Evolutionary conservation across 2,329 filamentous ascomycete species (phyloP).

Genomic region (Phialemoniopsis sp.): DNA sequence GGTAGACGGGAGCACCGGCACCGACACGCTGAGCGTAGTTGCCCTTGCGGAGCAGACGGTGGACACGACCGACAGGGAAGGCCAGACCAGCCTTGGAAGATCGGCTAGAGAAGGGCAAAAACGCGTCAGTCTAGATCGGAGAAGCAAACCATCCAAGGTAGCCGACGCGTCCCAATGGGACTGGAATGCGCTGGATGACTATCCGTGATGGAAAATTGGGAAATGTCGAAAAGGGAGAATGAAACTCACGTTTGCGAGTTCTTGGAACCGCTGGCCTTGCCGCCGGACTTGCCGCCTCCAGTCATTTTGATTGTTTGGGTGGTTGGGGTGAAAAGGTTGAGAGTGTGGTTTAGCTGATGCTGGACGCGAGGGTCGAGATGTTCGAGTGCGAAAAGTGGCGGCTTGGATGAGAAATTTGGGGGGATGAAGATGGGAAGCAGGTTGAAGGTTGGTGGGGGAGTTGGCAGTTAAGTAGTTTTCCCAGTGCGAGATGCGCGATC

Average conservation of each 20-base stretch:
- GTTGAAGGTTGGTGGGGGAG: constrained; percentile 36
- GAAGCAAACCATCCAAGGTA: no score
- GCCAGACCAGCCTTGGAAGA: constrained; percentile 99
- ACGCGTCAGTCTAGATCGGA: not conserved
- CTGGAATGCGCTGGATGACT: constrained; percentile 5
- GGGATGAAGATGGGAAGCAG: constrained; percentile 25
- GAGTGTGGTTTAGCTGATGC: constrained; percentile 17
- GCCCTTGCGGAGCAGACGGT: constrained; percentile 97
- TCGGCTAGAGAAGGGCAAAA: constrained; percentile 56
- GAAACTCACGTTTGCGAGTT: constrained; percentile 93
- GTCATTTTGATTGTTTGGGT: constrained; percentile 79
- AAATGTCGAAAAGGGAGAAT: not conserved
- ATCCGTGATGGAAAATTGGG: constrained; percentile 1
- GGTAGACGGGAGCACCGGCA: constrained; percentile 96
- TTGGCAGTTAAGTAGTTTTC: constrained; percentile 54
- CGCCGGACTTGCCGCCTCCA: constrained; percentile 99
- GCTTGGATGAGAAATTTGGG: constrained; percentile 29
- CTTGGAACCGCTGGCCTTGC: constrained; percentile 99
- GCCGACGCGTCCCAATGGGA: constrained; percentile 31
- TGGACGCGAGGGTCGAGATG: constrained; percentile 19
- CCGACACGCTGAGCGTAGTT: constrained; percentile 99
- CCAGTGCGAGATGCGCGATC: constrained; percentile 34
- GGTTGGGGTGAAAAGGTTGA: constrained; percentile 22
- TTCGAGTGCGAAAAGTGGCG: constrained; percentile 7
- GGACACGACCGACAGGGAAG: constrained; percentile 98